Conservation (phyloP, 352 stramenopile species). For the Elongisporangium senticosum region DNA sequence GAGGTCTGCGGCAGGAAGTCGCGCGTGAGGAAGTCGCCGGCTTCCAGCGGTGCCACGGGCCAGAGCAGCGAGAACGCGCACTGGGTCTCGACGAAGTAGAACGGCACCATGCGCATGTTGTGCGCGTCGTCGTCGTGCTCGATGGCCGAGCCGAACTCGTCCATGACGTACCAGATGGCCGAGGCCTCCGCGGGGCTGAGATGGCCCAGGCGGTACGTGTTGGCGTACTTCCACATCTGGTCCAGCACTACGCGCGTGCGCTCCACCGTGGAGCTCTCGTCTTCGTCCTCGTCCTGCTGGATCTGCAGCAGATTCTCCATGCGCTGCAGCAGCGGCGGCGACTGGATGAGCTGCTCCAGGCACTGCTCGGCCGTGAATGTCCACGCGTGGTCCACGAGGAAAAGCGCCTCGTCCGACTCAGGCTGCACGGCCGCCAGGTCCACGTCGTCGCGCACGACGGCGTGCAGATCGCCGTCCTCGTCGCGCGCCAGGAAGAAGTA, state of each 20-base stretch:
- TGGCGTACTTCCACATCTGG: constrained; percentile 39
- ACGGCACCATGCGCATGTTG: constrained; percentile 46
- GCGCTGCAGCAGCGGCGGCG: constrained; percentile 28
- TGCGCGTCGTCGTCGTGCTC: constrained; percentile 29
- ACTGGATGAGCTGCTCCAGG: constrained; percentile 20
- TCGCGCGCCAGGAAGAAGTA: constrained; percentile 45
- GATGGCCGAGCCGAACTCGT: constrained; percentile 49
- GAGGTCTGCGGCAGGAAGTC: constrained; percentile 34
- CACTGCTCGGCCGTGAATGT: constrained; percentile 43
- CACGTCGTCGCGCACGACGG: constrained; percentile 38
- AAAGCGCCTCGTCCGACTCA: constrained; percentile 30
- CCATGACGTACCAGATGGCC: constrained; percentile 57
- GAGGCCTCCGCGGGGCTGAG: constrained; percentile 31
- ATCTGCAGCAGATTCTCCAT: constrained; percentile 51
- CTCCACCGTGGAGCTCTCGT: constrained; percentile 12
- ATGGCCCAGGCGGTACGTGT: constrained; percentile 43
- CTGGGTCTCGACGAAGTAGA: constrained; percentile 34
- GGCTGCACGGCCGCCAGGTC: constrained; percentile 27
- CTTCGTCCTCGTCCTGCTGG: constrained; percentile 10
- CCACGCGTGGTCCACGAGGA: constrained; percentile 52
- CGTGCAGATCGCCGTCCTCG: constrained; percentile 39
- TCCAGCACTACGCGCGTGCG: constrained; percentile 23
- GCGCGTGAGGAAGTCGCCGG: constrained; percentile 36
- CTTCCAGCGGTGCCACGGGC: constrained; percentile 33
- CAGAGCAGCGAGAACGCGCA: constrained; percentile 49